Conservation (phyloP, 192 early-diverging fungal genomes). For the Kickxella alabastrina region DNA sequence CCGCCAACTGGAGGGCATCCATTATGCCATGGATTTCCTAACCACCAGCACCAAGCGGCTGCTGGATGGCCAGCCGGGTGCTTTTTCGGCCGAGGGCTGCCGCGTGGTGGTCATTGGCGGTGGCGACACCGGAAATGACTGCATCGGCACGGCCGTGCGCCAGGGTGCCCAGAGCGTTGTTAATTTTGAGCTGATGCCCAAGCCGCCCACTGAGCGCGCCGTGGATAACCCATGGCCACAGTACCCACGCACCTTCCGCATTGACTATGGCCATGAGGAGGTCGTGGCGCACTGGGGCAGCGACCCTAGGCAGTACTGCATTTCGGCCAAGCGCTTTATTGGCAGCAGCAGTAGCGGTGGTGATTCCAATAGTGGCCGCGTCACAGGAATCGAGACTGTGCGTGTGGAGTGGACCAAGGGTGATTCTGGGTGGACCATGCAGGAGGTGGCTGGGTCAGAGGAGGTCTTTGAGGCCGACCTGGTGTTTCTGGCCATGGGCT, state of each 20-base stretch:
- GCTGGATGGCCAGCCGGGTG: too few relatives aligned
- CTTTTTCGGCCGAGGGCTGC: conserved; percentile 88
- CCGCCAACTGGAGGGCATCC: conserved; percentile 81
- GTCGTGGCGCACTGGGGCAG: conserved; percentile 82
- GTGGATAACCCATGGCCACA: conserved; percentile 97
- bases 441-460: conserved; percentile 80
- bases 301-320: conserved; percentile 93
- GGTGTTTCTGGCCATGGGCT: conserved; percentile 93
- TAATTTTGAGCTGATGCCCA: conserved; percentile 97
- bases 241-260: conserved; percentile 91
- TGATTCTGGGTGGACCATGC: conserved; percentile 79
- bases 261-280: conserved; percentile 97
- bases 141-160: conserved; percentile 89
- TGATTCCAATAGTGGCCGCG: conserved; percentile 69
- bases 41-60: conserved; percentile 84
- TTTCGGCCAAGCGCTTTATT: conserved; percentile 95
- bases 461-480: conserved; percentile 85
- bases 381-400: conserved; percentile 90
- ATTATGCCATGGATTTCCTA: conserved; percentile 99
- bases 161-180: conserved; percentile 85
- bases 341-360: too few relatives aligned
- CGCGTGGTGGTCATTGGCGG: conserved; percentile 97
- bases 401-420: conserved; percentile 95
- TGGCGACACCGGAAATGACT: conserved; percentile 97
- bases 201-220: conserved; percentile 79